Conservation (phyloP, 768 basidiomycete genomes). For the Suillus sp. region DNA sequence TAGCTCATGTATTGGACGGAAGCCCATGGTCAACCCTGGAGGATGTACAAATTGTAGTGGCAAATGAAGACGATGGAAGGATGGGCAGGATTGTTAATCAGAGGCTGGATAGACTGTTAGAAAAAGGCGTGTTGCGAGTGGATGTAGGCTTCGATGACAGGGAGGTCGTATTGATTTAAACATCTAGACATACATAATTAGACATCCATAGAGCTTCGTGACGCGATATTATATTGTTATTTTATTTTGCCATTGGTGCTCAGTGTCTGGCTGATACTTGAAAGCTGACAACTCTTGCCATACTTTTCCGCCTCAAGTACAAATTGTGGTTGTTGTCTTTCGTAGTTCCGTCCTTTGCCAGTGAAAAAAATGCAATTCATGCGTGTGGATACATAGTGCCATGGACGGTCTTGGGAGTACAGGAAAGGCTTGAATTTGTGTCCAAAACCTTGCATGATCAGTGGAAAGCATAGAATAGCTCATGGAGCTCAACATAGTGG, state of each 20-base stretch:
- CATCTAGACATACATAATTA: not conserved
- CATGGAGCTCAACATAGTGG: not conserved
- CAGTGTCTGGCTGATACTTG: not conserved
- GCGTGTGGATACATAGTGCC: not conserved
- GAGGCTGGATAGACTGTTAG: conserved; percentile 20
- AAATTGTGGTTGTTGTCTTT: not conserved
- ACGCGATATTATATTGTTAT: not conserved
- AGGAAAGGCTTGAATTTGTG: not conserved
- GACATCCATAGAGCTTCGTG: not conserved
- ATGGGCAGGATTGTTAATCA: conserved; percentile 30
- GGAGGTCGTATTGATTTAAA: conserved; percentile 22
- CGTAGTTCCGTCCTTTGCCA: not conserved
- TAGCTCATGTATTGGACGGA: conserved; percentile 26
- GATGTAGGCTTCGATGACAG: conserved; percentile 35
- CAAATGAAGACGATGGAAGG: conserved; percentile 32
- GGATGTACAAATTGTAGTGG: conserved; percentile 32
- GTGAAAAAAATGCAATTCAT: not conserved
- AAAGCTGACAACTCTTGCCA: not conserved
- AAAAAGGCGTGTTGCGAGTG: conserved; percentile 32
- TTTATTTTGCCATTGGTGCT: not conserved
- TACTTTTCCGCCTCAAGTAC: not conserved
- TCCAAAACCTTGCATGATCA: not conserved
- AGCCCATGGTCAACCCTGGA: conserved; percentile 25
- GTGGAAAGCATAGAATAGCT: not conserved
- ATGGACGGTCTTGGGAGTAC: not conserved